Percentiles rank a stretch among this genome's conserved stretches.
These are phyloP conservation scores for Cyphellophora attinorum DNA, from an alignment of 2,329 filamentous ascomycete species.

Conservation along the genomic window DNA sequence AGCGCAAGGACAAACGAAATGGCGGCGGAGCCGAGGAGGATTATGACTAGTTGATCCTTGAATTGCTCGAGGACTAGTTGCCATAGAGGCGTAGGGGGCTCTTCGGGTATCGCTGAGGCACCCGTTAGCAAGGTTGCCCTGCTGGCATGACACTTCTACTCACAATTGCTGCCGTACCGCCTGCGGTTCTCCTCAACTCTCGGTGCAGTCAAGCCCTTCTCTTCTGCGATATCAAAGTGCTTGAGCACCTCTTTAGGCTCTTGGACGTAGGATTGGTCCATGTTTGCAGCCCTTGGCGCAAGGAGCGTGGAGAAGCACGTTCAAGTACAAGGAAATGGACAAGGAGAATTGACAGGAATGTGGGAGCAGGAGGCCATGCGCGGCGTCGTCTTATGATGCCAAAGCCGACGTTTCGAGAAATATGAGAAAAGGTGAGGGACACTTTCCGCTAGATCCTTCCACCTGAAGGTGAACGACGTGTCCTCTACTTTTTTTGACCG, in stretches of 20 bases:
- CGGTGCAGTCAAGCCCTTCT: slow-evolving; percentile 38
- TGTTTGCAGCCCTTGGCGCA: slow-evolving; percentile 19
- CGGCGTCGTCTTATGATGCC: too few relatives aligned
- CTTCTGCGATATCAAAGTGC: slow-evolving; percentile 43
- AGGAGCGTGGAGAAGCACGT: neutral
- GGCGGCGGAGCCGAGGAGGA: slow-evolving; percentile 82
- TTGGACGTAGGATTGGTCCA: slow-evolving; percentile 46
- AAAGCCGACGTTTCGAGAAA: too few relatives aligned
- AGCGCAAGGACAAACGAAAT: slow-evolving; percentile 89
- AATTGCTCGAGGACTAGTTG: slow-evolving; percentile 96
- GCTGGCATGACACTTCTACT: slow-evolving; percentile 12
- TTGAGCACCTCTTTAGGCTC: slow-evolving; percentile 41
- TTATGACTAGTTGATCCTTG: slow-evolving; percentile 96
- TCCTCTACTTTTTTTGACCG: too few relatives aligned
- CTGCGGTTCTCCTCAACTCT: slow-evolving; percentile 37
- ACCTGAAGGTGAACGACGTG: too few relatives aligned
- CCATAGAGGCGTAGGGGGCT: slow-evolving; percentile 93
- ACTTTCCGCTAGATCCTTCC: too few relatives aligned
- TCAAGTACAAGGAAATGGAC: neutral
- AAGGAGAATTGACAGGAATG: slow-evolving; percentile 3
- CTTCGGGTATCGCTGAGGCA: slow-evolving; percentile 61
- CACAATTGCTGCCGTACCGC: slow-evolving; percentile 48
- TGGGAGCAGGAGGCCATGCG: neutral
- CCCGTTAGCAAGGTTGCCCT: slow-evolving; percentile 13
- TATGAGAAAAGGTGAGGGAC: too few relatives aligned